Evolutionary conservation across 257 asterid genomes (phyloP).

Genomic region (Parsonsia alboflavescens): DNA sequence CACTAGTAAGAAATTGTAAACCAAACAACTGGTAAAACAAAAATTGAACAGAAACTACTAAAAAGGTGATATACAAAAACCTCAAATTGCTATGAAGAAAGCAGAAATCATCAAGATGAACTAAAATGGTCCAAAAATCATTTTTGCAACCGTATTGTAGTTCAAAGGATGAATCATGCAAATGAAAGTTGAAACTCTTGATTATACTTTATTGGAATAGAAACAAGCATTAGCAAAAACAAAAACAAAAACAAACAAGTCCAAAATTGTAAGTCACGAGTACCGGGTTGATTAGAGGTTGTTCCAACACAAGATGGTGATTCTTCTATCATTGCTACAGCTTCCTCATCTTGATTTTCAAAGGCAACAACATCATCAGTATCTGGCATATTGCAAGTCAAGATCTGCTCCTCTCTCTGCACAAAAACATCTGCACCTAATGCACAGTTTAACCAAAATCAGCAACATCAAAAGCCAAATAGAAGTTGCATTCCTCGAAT

Average conservation of each 20-base stretch:
- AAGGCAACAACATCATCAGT: conserved; percentile 49
- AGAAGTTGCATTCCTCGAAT: background rate
- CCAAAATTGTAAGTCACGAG: conserved; percentile 9
- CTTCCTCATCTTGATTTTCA: conserved; percentile 66
- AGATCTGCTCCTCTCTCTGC: conserved; percentile 55
- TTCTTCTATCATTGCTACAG: conserved; percentile 62
- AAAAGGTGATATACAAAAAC: background rate
- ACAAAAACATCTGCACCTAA: conserved; percentile 35
- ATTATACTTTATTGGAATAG: background rate
- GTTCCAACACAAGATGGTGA: conserved; percentile 33
- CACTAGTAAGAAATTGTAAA: background rate
- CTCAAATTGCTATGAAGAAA: background rate
- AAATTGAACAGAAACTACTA: background rate
- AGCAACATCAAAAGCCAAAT: background rate
- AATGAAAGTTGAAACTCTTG: background rate
- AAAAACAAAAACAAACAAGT: background rate
- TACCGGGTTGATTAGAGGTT: conserved; percentile 32
- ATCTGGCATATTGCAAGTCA: conserved; percentile 45
- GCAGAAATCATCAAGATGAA: background rate
- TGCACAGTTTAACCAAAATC: background rate
- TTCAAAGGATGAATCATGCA: background rate
- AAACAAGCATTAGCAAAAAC: background rate
- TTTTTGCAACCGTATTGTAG: background rate
- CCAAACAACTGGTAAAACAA: background rate
- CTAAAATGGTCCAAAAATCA: background rate